Base-by-base conservation (phyloP, 2,329 filamentous ascomycete genomes). In the Ophiocordyceps robertsii region DNA sequence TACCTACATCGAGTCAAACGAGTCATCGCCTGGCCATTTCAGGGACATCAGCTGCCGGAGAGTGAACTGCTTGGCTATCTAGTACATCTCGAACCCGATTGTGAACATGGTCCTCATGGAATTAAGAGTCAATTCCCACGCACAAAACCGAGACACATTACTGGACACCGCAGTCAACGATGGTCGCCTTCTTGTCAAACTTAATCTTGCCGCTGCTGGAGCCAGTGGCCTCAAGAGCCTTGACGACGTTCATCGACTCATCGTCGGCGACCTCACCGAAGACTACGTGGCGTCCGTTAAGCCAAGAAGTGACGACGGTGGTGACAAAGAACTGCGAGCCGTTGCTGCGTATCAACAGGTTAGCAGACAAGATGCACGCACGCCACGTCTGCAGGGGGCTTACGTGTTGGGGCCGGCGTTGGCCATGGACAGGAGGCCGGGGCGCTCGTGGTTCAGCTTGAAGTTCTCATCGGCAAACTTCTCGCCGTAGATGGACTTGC, bases 241-340 rank as follows among this genome's bases (percentile, higher is more conserved):
- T 72, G 63, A 82, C 75, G 44, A 80, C 50, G 29, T 64, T 56
- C 61, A 77, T 52, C 44, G 66, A 70, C 37, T 63, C 51, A 1
- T 61, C 46, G 48, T 73, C 69, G 45, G 68, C 67, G 38, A 89
- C 82, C 69, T 84, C 72, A 61, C 85, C 86, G 67, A 89, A 89
- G 61, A 88, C 84, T 65, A 88, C 83, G 73, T 92, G 85, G 64
- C 82, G 82, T 59, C 77, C 77, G 63, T 92, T 75, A 53, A 92
- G 73, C 74, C 94, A 94, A 43, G 81, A 80, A 47, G 92, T 96
- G 46, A 80, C 75, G 40, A 94, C 87, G 44, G 90, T 96, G 57
- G 90, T 96, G 62, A 96, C 71, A 74, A 96, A 96, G 76, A 96
- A 96, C 67, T 96, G 90, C 41, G 86, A 94, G 57, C 92, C 92